Evolutionary conservation across 2,329 filamentous ascomycete genomes (phyloP), one percentile per base, ranked within the genome.

Genomic region (Fusarium kyushuense): DNA sequence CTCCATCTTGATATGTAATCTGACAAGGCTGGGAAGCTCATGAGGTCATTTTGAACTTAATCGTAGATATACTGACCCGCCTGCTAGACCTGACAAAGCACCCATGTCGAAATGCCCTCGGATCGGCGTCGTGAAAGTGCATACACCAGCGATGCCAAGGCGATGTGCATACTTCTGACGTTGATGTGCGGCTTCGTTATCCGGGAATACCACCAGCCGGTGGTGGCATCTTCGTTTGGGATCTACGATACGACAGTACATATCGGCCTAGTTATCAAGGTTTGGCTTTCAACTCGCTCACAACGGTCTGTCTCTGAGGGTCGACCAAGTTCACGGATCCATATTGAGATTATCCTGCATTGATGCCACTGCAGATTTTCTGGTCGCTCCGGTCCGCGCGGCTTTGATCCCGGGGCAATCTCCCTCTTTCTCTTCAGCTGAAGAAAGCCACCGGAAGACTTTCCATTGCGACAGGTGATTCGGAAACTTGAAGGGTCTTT

Each of bases 41-140:
- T 66, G 56, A 62, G 57, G 53, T 69, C 65, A 69, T 55, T 17
- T 42, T 49, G 30, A 53, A 67, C 56, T 47, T 47, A 52, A 67
- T 42, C n/a, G 32, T 25, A 25, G 46, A 32, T 42, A 32, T 42
- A 54, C 58, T 69, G 45, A 41, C 61, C 25, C 29, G 38, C 53
- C 38, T 67, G 48, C 45, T 23, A 48, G 38, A 54, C 41, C 46
- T 61, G n/a, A 38, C 19, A 61, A 27, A 46, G 29, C 9, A 46
- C 25, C 23, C 23, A 13, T 23, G 25, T 33, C 33, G 27, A 36
- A 25, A 46, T 29, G 35, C 25, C 42, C 19, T 54, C 27, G 36
- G 23, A 51, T 51, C 61, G 43, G 46, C 61, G 48, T 43, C 10
- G 42, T 48, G 14, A 27, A 49, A 32, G 29, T 21, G 13, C 38